Percentiles rank a stretch among this genome's conserved stretches.
phyloP scores from a whole-genome alignment of 2,329 filamentous ascomycete species.

The Alternaria alternata region DNA sequence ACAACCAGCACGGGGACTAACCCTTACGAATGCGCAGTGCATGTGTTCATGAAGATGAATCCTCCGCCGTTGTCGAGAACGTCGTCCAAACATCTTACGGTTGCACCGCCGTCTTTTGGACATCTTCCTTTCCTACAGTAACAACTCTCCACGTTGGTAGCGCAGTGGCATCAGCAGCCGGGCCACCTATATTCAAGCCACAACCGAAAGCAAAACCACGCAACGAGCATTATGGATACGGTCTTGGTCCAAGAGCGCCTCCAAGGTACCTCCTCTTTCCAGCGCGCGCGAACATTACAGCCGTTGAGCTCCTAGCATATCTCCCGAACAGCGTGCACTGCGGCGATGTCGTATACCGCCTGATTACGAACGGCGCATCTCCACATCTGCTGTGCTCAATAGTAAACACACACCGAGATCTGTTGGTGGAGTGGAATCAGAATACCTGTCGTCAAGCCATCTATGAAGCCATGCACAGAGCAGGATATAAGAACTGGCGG shows the following conservation, averaged over 20 bases:
- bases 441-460: constrained; percentile 23
- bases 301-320: constrained; percentile 34
- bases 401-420: constrained; percentile 24
- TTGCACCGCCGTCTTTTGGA: not conserved
- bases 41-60: not conserved
- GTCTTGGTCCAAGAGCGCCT: constrained; percentile 19
- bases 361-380: constrained; percentile 31
- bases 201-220: not conserved
- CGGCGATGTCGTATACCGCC: constrained; percentile 31
- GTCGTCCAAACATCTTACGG: not conserved
- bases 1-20: not conserved
- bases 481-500: constrained; percentile 28
- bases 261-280: constrained; percentile 27
- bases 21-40: not conserved
- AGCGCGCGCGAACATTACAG: constrained; percentile 27
- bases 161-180: not conserved
- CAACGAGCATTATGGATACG: not conserved
- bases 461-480: constrained; percentile 29
- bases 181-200: not conserved
- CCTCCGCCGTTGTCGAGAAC: not conserved
- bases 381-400: constrained; percentile 21
- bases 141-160: not conserved
- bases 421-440: constrained; percentile 14
- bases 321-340: constrained; percentile 32
- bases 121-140: not conserved